A percentile compares a stretch with the other conserved stretches of the same genome.
Evolutionary conservation across 2,329 filamentous ascomycete genomes (phyloP).

Genomic region (Mollisiaceae sp.): DNA sequence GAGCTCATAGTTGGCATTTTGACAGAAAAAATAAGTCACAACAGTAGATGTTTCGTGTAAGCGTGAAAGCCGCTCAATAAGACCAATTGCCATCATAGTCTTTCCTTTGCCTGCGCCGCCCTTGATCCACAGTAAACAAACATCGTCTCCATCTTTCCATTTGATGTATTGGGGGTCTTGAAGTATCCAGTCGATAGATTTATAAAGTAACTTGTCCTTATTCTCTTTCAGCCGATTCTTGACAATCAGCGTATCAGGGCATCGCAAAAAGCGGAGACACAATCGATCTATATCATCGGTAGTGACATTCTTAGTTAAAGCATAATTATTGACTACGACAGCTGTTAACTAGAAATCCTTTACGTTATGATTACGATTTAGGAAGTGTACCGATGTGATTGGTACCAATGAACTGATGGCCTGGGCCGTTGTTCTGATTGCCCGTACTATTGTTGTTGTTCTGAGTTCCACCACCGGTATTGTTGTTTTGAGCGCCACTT

Average conservation of each 20-base stretch:
- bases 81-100: conserved; percentile 43
- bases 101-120: conserved; percentile 47
- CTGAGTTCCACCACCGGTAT: conserved; percentile 17
- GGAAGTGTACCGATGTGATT: not conserved
- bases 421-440: not conserved
- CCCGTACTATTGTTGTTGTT: conserved; percentile 17
- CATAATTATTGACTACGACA: too few species aligned
- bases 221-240: conserved; percentile 30
- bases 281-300: conserved; percentile 19
- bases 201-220: conserved; percentile 28
- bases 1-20: conserved; percentile 45
- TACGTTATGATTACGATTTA: not conserved
- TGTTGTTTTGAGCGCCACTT: conserved; percentile 22
- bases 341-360: not conserved
- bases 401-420: not conserved
- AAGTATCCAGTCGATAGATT: conserved; percentile 35
- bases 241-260: conserved; percentile 29
- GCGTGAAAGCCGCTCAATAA: conserved; percentile 25
- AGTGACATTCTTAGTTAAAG: conserved; percentile 4
- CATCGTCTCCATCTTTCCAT: conserved; percentile 32
- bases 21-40: conserved; percentile 48
- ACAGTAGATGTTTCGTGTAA: not conserved
- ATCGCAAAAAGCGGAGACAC: conserved; percentile 28
- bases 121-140: conserved; percentile 44
- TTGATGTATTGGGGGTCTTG: conserved; percentile 35